phyloP scores from a whole-genome alignment of 2,329 filamentous ascomycete species.

The Orbilia quercus region DNA sequence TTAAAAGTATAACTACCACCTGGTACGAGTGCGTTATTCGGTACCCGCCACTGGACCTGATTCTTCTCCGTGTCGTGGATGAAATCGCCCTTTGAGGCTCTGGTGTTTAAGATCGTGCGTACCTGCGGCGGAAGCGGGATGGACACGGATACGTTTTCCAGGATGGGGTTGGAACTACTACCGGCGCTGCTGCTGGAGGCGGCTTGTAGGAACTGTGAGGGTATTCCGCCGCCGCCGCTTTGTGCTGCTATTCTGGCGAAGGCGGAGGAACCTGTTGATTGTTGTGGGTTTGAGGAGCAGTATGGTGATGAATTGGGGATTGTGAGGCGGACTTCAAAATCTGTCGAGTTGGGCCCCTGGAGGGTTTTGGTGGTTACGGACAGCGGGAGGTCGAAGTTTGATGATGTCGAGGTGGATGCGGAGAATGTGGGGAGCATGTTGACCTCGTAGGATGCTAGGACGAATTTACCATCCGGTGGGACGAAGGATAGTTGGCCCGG shows the following conservation, averaged over 20 bases:
- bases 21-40: constrained; percentile 53
- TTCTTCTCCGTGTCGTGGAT: constrained; percentile 58
- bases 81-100: constrained; percentile 59
- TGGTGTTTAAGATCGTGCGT: constrained; percentile 57
- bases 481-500: constrained; percentile 95
- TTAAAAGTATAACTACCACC: constrained; percentile 58
- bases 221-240: constrained; percentile 32
- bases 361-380: constrained; percentile 83
- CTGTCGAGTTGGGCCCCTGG: constrained; percentile 77
- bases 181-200: constrained; percentile 28
- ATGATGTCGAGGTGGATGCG: constrained; percentile 65
- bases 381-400: constrained; percentile 82
- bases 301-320: constrained; percentile 67
- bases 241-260: constrained; percentile 53
- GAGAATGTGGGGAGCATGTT: constrained; percentile 79
- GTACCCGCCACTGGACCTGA: constrained; percentile 58
- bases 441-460: constrained; percentile 92
- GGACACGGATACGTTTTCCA: constrained; percentile 59
- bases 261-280: constrained; percentile 62
- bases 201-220: constrained; percentile 66
- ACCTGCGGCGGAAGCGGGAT: constrained; percentile 59
- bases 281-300: constrained; percentile 64
- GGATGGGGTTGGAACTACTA: constrained; percentile 56
- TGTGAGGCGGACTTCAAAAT: constrained; percentile 87
- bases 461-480: constrained; percentile 92